Conservation (phyloP, 2,329 filamentous ascomycete species). For the Stemphylium vesicarium region DNA sequence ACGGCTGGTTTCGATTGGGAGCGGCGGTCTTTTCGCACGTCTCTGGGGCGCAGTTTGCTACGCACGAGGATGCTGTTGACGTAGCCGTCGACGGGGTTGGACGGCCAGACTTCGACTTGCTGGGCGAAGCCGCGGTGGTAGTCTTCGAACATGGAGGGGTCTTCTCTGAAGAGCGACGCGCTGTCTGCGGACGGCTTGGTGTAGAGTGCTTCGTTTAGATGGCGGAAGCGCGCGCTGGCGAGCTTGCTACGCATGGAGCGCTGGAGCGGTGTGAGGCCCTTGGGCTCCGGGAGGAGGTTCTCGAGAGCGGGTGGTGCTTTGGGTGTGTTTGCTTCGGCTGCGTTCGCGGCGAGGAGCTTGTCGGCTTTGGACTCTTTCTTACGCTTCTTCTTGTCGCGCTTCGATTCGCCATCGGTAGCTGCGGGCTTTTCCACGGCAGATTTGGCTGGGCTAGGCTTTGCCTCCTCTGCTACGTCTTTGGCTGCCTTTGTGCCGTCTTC, state of each 20-base stretch:
- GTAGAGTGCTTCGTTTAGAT: conserved; percentile 96
- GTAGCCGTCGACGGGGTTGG: conserved; percentile 92
- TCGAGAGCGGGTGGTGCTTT: conserved; percentile 11
- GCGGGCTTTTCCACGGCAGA: conserved; percentile 17
- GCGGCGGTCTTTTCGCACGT: conserved; percentile 50
- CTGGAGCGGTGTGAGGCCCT: conserved; percentile 88
- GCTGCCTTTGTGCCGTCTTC: conserved; percentile 23
- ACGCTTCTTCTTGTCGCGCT: conserved; percentile 29
- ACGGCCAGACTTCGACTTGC: conserved; percentile 94
- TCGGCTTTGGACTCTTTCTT: conserved; percentile 16
- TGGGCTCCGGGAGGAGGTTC: conserved; percentile 45
- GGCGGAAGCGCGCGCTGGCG: conserved; percentile 91
- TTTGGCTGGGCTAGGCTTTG: conserved; percentile 14
- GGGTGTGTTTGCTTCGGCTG: conserved; percentile 14
- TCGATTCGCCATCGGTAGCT: conserved; percentile 28
- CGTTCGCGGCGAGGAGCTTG: conserved; percentile 9
- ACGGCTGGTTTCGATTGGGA: conserved; percentile 41
- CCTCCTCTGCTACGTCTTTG: conserved; percentile 36
- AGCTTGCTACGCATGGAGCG: conserved; percentile 94
- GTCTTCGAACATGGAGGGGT: conserved; percentile 92
- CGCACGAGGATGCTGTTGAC: conserved; percentile 72
- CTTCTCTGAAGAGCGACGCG: conserved; percentile 79
- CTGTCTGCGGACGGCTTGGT: conserved; percentile 85
- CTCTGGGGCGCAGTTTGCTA: conserved; percentile 59
- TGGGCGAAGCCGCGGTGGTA: conserved; percentile 97